Percentiles rank a stretch among this genome's conserved stretches.
Conservation (phyloP, 2,329 filamentous ascomycete species). For the Apiospora kogelbergensis region DNA sequence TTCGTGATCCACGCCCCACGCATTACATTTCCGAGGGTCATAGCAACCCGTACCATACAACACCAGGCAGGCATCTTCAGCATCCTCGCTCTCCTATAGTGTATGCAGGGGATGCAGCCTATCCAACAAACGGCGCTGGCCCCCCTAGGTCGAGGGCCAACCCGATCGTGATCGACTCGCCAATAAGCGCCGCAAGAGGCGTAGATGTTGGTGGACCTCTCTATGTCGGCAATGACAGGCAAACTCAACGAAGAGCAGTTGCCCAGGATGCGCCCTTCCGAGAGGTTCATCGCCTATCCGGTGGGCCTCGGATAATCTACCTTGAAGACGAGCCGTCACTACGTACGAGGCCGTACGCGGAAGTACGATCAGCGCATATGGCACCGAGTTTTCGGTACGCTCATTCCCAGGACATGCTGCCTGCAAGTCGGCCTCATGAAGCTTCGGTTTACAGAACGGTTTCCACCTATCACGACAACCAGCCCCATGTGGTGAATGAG, state of each 20-base stretch:
- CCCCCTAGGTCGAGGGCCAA: conserved; percentile 14
- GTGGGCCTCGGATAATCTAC: conserved; percentile 2
- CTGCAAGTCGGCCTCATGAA: neutral
- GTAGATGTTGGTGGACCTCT: neutral
- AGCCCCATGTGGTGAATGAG: neutral
- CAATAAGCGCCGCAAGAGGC: neutral
- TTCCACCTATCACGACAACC: neutral
- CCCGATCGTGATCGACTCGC: conserved; percentile 13
- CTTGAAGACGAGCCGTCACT: neutral
- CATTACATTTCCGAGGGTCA: conserved; percentile 5
- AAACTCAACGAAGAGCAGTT: neutral
- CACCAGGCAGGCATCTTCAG: neutral
- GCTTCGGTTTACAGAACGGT: conserved; percentile 1
- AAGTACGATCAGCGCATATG: neutral
- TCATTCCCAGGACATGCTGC: neutral
- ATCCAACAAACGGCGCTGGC: conserved; percentile 10
- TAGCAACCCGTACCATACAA: neutral
- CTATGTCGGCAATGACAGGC: conserved; percentile 2
- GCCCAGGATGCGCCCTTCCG: neutral
- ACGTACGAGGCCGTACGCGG: neutral
- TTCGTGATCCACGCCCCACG: conserved; percentile 15
- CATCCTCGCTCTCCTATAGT: conserved; percentile 5
- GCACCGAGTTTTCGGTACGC: neutral
- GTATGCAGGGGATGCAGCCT: neutral
- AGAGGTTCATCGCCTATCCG: neutral